Conservation (phyloP, 1,284 basidiomycete genomes). For the Apiotrichum laibachii region DNA sequence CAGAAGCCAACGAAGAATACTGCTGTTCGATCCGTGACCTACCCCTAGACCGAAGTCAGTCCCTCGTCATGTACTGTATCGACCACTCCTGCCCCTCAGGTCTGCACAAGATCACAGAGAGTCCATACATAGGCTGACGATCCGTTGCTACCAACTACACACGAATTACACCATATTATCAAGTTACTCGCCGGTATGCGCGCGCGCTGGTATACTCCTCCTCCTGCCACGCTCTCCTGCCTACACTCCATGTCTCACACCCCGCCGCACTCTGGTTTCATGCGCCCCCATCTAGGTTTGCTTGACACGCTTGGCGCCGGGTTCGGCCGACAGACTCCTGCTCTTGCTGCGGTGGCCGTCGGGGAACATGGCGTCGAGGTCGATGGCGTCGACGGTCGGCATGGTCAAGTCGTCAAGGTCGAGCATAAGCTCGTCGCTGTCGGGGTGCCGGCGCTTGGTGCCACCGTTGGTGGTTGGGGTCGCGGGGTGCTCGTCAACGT, state of each 20-base stretch:
- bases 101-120: neutral
- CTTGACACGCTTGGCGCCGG: conserved; percentile 20
- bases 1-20: too few species aligned
- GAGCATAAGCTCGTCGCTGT: conserved; percentile 15
- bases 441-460: conserved; percentile 1
- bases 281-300: conserved; percentile 20
- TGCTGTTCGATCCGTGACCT: too few species aligned
- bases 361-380: neutral
- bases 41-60: too few species aligned
- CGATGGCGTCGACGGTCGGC: neutral
- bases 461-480: neutral
- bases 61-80: too few species aligned
- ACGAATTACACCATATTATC: neutral
- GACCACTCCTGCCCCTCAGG: too few species aligned
- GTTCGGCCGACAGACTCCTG: conserved; percentile 26
- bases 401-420: conserved; percentile 19
- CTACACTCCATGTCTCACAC: neutral
- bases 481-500: neutral
- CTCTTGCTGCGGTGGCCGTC: neutral
- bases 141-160: neutral
- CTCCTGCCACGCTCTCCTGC: neutral
- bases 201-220: too few species aligned
- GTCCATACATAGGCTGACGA: neutral
- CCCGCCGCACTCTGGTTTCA: too few species aligned
- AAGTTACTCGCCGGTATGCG: neutral